phyloP scores from a whole-genome alignment of 2,329 filamentous ascomycete genomes.

The Paraconiothyrium brasiliense region DNA sequence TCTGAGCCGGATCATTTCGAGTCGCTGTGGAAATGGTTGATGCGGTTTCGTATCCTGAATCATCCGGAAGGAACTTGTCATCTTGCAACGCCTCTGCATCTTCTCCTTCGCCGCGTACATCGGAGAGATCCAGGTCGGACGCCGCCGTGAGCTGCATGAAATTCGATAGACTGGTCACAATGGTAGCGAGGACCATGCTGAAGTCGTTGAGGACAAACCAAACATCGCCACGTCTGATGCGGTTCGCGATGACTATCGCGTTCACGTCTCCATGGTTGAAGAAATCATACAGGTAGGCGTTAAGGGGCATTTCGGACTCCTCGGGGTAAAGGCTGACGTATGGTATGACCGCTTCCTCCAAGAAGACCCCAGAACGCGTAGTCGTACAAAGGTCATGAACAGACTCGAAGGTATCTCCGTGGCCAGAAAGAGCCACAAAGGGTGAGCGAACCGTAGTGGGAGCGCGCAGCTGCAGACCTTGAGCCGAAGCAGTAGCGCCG shows the following conservation, averaged over 20 bases:
- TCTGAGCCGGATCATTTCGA: conserved; percentile 34
- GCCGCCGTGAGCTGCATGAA: conserved; percentile 62
- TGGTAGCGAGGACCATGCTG: conserved; percentile 72
- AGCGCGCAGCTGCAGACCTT: conserved; percentile 39
- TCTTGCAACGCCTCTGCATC: conserved; percentile 58
- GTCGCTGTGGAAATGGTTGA: conserved; percentile 38
- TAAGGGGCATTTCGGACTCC: conserved; percentile 64
- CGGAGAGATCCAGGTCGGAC: conserved; percentile 60
- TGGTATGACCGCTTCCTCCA: conserved; percentile 78
- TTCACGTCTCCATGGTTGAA: conserved; percentile 75
- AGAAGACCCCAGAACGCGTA: conserved; percentile 73
- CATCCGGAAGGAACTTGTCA: conserved; percentile 45
- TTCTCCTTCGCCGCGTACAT: conserved; percentile 62
- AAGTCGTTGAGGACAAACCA: conserved; percentile 79
- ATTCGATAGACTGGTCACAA: conserved; percentile 70
- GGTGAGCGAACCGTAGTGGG: conserved; percentile 67
- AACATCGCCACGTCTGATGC: conserved; percentile 71
- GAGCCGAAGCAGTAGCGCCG: conserved; percentile 28
- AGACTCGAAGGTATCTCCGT: conserved; percentile 69
- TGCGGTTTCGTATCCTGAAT: conserved; percentile 39
- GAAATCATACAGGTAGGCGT: conserved; percentile 79
- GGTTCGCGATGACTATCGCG: conserved; percentile 70
- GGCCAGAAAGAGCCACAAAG: conserved; percentile 76
- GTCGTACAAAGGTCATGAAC: conserved; percentile 74
- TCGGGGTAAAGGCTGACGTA: conserved; percentile 70